A percentile compares a stretch with the other conserved stretches of the same genome.
These are phyloP conservation scores for Collybiopsis confluens DNA, from an alignment of 768 basidiomycete species.

Conservation along the genomic window DNA sequence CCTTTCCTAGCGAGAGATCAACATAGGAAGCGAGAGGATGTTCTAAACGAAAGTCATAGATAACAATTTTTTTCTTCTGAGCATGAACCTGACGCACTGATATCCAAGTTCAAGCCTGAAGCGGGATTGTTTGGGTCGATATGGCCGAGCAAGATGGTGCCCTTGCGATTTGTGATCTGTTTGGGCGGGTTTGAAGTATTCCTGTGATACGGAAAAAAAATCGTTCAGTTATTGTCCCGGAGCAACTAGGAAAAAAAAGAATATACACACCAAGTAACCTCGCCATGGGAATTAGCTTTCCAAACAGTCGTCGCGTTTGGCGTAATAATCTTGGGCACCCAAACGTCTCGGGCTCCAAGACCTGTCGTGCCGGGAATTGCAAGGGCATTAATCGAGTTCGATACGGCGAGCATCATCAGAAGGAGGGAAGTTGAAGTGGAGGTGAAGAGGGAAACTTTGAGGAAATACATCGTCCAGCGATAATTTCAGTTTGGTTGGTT, in stretches of 20 bases:
- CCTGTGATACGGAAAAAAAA: slow-evolving; percentile 25
- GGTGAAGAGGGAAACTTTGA: slow-evolving; percentile 14
- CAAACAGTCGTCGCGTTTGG: slow-evolving; percentile 36
- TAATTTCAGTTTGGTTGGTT: slow-evolving; percentile 13
- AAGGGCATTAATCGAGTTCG: slow-evolving; percentile 13
- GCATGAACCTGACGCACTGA: slow-evolving; percentile 26
- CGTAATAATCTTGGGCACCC: slow-evolving; percentile 36
- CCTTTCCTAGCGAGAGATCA: slow-evolving; percentile 38
- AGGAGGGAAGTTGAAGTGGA: slow-evolving; percentile 18
- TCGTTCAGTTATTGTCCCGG: background rate
- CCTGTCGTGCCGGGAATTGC: slow-evolving; percentile 24
- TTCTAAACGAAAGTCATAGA: slow-evolving; percentile 25
- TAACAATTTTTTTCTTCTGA: background rate
- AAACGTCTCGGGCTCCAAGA: slow-evolving; percentile 27
- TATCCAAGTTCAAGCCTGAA: slow-evolving; percentile 41
- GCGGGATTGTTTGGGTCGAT: slow-evolving; percentile 23
- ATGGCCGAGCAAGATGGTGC: slow-evolving; percentile 43
- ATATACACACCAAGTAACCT: slow-evolving; percentile 46
- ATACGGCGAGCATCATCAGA: slow-evolving; percentile 16
- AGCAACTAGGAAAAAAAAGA: slow-evolving; percentile 16
- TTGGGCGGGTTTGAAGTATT: slow-evolving; percentile 30
- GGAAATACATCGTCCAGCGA: slow-evolving; percentile 32
- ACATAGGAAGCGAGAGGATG: slow-evolving; percentile 47
- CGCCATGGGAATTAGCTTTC: slow-evolving; percentile 30
- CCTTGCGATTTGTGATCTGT: slow-evolving; percentile 30